phyloP scores from a whole-genome alignment of 495 filamentous ascomycete genomes.

The Friedmanniomyces simplex region DNA sequence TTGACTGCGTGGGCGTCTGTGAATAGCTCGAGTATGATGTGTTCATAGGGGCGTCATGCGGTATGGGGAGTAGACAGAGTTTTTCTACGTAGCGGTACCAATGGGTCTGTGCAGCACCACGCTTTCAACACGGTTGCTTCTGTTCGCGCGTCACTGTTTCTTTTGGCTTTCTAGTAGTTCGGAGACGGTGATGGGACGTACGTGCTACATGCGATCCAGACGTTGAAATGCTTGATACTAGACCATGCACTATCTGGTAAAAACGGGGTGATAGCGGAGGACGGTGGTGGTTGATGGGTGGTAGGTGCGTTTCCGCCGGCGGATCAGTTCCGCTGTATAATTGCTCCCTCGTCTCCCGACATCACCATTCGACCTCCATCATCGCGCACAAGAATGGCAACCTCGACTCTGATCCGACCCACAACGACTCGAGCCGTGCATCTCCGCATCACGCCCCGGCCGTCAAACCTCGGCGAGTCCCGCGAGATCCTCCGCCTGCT shows the following conservation, averaged over 20 bases:
- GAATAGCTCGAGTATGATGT: background rate
- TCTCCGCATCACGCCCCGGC: slow-evolving; percentile 53
- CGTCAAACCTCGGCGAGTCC: slow-evolving; percentile 57
- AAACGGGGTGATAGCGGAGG: too few species aligned
- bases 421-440: slow-evolving; percentile 37
- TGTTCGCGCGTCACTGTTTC: too few species aligned
- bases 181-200: too few species aligned
- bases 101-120: background rate
- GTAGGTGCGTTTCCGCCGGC: too few species aligned
- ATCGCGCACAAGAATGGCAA: background rate
- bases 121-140: too few species aligned
- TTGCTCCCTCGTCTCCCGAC: background rate
- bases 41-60: background rate
- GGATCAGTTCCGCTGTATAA: too few species aligned
- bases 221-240: too few species aligned
- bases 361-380: background rate
- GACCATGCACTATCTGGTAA: too few species aligned
- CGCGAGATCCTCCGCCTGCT: slow-evolving; percentile 60
- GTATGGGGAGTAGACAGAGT: background rate
- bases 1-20: background rate
- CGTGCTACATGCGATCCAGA: too few species aligned
- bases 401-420: slow-evolving; percentile 9
- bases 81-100: background rate
- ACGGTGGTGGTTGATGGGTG: too few species aligned
- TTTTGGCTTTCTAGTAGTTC: too few species aligned